phyloP scores from a whole-genome alignment of 371 early-diverging fungal genomes.

The Capillidium heterosporum region DNA sequence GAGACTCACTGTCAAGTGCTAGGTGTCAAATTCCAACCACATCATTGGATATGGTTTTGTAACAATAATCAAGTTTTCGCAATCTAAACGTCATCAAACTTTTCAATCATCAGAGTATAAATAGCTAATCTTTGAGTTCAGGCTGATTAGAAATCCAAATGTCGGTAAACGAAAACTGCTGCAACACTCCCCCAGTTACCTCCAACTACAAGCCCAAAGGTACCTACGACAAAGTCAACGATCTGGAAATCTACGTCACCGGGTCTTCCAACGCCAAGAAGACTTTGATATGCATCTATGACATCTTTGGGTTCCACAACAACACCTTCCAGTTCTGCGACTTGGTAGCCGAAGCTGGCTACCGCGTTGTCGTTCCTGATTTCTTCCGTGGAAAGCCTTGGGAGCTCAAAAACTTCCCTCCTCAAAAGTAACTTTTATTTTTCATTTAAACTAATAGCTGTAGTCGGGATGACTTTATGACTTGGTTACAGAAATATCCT shows the following conservation, averaged over 20 bases:
- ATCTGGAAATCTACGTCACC: slow-evolving; percentile 17
- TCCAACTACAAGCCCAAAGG: slow-evolving; percentile 34
- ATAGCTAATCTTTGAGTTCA: too few relatives aligned
- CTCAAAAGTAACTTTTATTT: slow-evolving; percentile 6
- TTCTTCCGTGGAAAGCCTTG: slow-evolving; percentile 32
- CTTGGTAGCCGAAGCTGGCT: slow-evolving; percentile 29
- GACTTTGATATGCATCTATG: slow-evolving; percentile 23
- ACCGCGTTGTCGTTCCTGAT: slow-evolving; percentile 44
- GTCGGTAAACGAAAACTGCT: slow-evolving; percentile 35
- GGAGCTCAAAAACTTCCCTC: slow-evolving; percentile 5
- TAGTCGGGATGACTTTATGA: too few relatives aligned
- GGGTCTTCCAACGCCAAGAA: slow-evolving; percentile 23
- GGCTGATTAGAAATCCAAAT: slow-evolving; percentile 11
- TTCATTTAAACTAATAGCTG: background rate
- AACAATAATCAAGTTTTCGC: too few relatives aligned
- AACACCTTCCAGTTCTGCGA: slow-evolving; percentile 45
- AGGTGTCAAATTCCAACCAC: too few relatives aligned
- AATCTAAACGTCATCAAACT: too few relatives aligned
- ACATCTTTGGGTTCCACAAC: slow-evolving; percentile 24
- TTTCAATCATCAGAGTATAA: too few relatives aligned
- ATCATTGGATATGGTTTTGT: too few relatives aligned
- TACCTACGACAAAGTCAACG: slow-evolving; percentile 18
- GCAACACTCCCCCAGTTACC: slow-evolving; percentile 35
- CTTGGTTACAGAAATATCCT: too few relatives aligned
- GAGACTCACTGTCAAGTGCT: too few relatives aligned